Percentiles rank a stretch among this genome's conserved stretches.
phyloP scores from a whole-genome alignment of 495 filamentous ascomycete species.

The Cladorrhinum samala region DNA sequence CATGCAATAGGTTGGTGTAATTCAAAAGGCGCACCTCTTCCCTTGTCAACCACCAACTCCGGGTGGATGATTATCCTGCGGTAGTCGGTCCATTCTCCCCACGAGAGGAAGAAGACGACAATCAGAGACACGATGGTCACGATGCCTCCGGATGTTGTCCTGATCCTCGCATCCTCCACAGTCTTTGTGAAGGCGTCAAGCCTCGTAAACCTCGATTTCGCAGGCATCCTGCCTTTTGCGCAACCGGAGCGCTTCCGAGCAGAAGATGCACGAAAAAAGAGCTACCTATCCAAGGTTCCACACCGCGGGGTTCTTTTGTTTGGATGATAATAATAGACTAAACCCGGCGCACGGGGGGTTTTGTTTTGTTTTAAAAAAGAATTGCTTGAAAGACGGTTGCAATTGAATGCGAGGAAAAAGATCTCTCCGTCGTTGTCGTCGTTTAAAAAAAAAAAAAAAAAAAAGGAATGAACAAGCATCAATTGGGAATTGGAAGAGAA shows the following conservation, averaged over 20 bases:
- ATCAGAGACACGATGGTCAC: conserved; percentile 87
- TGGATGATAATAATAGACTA: not conserved
- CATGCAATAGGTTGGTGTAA: conserved; percentile 3
- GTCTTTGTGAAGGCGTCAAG: conserved; percentile 99
- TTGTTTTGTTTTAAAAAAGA: too few species aligned
- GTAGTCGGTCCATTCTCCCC: conserved; percentile 96
- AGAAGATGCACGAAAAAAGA: too few species aligned
- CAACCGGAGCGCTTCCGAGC: conserved; percentile 1
- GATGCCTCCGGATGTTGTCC: conserved; percentile 94
- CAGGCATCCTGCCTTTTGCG: conserved; percentile 42
- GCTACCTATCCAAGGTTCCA: conserved; percentile 3
- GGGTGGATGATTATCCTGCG: conserved; percentile 78
- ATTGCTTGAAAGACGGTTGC: too few species aligned
- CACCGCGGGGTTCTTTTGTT: not conserved
- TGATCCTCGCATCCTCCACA: conserved; percentile 93
- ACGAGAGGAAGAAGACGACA: conserved; percentile 78
- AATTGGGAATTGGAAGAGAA: conserved; percentile 16
- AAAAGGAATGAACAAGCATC: conserved; percentile 14
- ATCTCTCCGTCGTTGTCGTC: too few species aligned
- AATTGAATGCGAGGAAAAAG: not conserved
- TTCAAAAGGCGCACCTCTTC: conserved; percentile 58
- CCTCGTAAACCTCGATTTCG: conserved; percentile 83
- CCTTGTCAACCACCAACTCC: conserved; percentile 94
- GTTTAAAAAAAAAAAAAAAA: not conserved
- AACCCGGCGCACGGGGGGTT: too few species aligned